These are phyloP conservation scores for Quercus aquifolioides DNA, from an alignment of 306 rosid genomes.

Conservation along the genomic window DNA sequence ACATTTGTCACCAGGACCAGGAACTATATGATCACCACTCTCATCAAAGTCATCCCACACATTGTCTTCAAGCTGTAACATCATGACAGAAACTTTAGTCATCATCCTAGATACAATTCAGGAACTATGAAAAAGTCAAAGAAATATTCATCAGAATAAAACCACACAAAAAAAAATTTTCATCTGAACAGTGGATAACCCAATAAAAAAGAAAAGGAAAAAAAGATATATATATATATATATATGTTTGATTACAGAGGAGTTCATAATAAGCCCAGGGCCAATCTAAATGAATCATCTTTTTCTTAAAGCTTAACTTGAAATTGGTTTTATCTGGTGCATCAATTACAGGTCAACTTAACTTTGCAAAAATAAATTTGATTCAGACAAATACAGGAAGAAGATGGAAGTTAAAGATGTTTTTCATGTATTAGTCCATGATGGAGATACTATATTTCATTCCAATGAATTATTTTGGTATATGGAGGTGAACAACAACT, in stretches of 20 bases:
- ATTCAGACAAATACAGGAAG: background rate
- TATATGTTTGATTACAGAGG: background rate
- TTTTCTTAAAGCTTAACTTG: too few relatives aligned
- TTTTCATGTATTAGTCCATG: background rate
- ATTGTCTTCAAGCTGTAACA: slow-evolving; percentile 65
- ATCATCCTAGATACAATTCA: background rate
- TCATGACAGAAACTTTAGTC: slow-evolving; percentile 12
- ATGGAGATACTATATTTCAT: background rate
- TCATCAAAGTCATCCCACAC: slow-evolving; percentile 55
- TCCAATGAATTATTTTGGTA: too few relatives aligned
- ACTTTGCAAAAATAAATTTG: background rate
- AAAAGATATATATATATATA: too few relatives aligned
- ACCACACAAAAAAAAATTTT: background rate
- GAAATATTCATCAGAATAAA: background rate
- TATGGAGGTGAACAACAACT: too few relatives aligned
- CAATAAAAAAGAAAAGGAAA: background rate
- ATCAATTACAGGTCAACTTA: too few relatives aligned
- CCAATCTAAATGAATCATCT: background rate
- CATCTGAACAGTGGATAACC: background rate
- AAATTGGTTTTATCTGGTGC: too few relatives aligned
- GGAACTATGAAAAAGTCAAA: background rate
- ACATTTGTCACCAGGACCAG: slow-evolving; percentile 34
- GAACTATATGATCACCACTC: slow-evolving; percentile 54
- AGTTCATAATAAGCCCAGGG: background rate
- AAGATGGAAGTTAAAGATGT: background rate